Conservation (phyloP, 2,329 filamentous ascomycete genomes). For the Emericellopsis atlantica region DNA sequence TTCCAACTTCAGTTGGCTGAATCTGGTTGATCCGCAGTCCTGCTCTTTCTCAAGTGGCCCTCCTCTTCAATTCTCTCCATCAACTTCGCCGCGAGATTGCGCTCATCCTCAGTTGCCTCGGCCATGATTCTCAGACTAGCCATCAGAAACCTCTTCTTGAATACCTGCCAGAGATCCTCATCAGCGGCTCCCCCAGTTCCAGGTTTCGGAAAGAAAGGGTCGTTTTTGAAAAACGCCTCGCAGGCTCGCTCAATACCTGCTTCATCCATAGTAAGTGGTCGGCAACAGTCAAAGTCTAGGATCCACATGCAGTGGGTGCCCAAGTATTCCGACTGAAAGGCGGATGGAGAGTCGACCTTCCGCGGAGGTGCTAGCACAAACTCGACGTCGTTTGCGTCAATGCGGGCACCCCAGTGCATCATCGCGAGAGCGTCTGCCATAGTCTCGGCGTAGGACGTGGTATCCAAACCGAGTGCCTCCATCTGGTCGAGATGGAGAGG, state of each 20-base stretch:
- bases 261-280: constrained; percentile 18
- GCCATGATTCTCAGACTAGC: too few relatives aligned
- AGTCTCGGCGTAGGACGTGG: constrained; percentile 19
- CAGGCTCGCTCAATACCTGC: constrained; percentile 27
- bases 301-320: constrained; percentile 21
- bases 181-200: constrained; percentile 3
- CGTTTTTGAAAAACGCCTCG: constrained; percentile 31
- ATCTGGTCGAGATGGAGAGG: constrained; percentile 37
- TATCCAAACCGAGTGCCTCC: constrained; percentile 22
- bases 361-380: constrained; percentile 31
- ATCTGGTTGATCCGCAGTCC: too few relatives aligned
- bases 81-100: too few relatives aligned
- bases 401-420: constrained; percentile 31
- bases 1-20: too few relatives aligned
- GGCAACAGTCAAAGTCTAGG: constrained; percentile 32
- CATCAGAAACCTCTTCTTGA: constrained; percentile 2
- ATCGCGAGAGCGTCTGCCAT: constrained; percentile 38
- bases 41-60: too few relatives aligned
- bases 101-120: too few relatives aligned
- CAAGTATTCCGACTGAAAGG: constrained; percentile 15
- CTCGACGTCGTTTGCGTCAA: constrained; percentile 42
- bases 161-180: constrained; percentile 9
- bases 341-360: neutral
- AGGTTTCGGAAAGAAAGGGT: constrained; percentile 36
- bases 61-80: too few relatives aligned